Base-by-base conservation (phyloP, 345 rosid genomes). In the Cardiospermum halicacabum region DNA sequence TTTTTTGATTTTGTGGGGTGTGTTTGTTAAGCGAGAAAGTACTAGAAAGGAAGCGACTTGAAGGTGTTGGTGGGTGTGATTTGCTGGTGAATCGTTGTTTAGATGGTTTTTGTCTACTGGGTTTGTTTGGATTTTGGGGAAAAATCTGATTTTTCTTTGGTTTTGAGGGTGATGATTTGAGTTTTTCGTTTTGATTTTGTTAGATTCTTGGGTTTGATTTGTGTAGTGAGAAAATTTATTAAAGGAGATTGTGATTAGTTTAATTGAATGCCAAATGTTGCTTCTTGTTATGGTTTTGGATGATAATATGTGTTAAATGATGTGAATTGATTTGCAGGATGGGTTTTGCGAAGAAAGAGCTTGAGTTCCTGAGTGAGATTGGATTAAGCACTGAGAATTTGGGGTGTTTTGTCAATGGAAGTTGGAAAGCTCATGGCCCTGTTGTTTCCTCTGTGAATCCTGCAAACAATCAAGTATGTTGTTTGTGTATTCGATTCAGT, bases 401-500 rank as follows among this genome's bases (percentile, higher is more conserved):
- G 32, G 99, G 99, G 10, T 78, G 84, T 68, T 89, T 72, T 71
- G 87, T 91, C 54, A 72, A 50, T 72, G 99, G 99, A 56, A 65
- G 59, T 36, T 94, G 95, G 99, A 85, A 79, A 80, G 96, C 83
- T 16, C 69, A 43, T 59, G 97, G 99, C 22, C 85, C 96, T 30
- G 68, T 81, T 6, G 74, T 83, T 65, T 80, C 89, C 53, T 77
- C 91, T 63, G 11, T 74, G 36, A 89, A 91, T 77, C 99, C 99
- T 24, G 92, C 83, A 11, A 80, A 84, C 73, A 94, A 94, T 72
- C 92, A 93, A 94, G 96, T 89, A 72, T 62, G 10, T 2, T 2
- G 7, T 45, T 56, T n/a, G n/a, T 60, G n/a, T n/a, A n/a, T n/a
- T n/a, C n/a, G n/a, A n/a, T n/a, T n/a, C n/a, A n/a, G n/a, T n/a